Conservation (phyloP, 2,329 filamentous ascomycete genomes). For the Cytospora paraplurivora region DNA sequence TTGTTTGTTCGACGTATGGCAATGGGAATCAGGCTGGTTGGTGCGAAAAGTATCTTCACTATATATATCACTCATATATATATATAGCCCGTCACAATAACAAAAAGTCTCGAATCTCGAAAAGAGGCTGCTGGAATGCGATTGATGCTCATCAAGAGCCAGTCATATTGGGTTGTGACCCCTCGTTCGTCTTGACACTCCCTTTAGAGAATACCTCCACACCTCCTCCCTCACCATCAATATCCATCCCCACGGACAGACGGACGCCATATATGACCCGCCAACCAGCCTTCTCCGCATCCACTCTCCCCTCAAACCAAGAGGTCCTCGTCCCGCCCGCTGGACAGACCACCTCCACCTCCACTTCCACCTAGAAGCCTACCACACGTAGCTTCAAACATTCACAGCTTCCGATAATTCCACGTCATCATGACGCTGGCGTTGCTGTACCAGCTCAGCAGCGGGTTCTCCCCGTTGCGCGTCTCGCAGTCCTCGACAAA, state of each 20-base stretch:
- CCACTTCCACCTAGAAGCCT: too few species aligned
- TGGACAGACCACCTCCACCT: too few species aligned
- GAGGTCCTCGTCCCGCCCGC: too few species aligned
- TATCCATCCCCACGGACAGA: too few species aligned
- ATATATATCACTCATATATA: background rate
- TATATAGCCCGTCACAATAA: background rate
- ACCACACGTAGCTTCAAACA: constrained; percentile 14
- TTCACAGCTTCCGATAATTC: constrained; percentile 27
- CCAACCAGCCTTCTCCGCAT: background rate
- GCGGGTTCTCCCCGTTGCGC: constrained; percentile 86
- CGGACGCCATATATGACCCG: background rate
- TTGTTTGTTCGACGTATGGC: background rate
- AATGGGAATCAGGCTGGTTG: background rate
- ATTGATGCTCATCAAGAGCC: background rate
- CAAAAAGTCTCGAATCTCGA: background rate
- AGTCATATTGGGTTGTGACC: too few species aligned
- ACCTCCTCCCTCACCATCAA: too few species aligned
- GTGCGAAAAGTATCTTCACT: background rate
- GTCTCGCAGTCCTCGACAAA: constrained; percentile 89
- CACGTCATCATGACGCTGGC: constrained; percentile 84
- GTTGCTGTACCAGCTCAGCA: constrained; percentile 93
- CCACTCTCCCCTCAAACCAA: background rate
- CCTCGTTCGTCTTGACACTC: too few species aligned
- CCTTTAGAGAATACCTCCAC: too few species aligned
- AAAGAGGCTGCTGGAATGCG: background rate